Base-by-base conservation (phyloP, 257 asterid genomes). In the Salvia rosmarinus region DNA sequence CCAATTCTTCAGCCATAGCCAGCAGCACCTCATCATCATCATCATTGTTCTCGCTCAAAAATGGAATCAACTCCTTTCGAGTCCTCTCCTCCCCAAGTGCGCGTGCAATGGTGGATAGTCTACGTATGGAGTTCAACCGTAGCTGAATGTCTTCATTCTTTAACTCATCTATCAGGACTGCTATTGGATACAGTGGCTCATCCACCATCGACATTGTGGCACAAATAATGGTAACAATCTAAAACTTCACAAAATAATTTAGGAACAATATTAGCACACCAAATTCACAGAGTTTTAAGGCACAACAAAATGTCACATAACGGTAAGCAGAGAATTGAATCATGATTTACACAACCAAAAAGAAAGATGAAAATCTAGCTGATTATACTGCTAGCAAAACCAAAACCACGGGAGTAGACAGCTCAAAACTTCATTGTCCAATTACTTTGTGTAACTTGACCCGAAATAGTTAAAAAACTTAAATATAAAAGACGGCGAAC, bases 21-120 rank as follows among this genome's bases (percentile, higher is more conserved):
- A 91, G 95, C 56, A 89, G 82, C 72, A 89, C 96, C 81, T 91
- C 98, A 8, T 91, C 98, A 16, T 91, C 98, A 0, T 91, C 98
- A 4, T 91, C 98, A 78, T 91, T 91, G 82, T 91, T 91, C 83
- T 91, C 98, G 10, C 96, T 86, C 60, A 91, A 63, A 80, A 91
- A 91, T 0, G 96, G 98, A 62, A 91, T 91, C 73, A 91, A 69
- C 84, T 91, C 98, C 83, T 92, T 92, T 28, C 98, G 70, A 14
- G 97, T 87, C 76, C 97, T 84, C 58, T 93, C 98, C 83, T 90
- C 98, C 65, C 98, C 97, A 12, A 93, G 96, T 0, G 97, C 98
- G 21, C 97, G 97, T 9, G 98, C 97, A 67, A 93, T 90, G 64
- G 98, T 93, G 72, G 95, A 90, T 16, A 93, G 83, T 81, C 90